Percentiles rank a stretch among this genome's conserved stretches.
These are phyloP conservation scores for Kickxella alabastrina DNA, from an alignment of 192 early-diverging fungal genomes.

Conservation along the genomic window DNA sequence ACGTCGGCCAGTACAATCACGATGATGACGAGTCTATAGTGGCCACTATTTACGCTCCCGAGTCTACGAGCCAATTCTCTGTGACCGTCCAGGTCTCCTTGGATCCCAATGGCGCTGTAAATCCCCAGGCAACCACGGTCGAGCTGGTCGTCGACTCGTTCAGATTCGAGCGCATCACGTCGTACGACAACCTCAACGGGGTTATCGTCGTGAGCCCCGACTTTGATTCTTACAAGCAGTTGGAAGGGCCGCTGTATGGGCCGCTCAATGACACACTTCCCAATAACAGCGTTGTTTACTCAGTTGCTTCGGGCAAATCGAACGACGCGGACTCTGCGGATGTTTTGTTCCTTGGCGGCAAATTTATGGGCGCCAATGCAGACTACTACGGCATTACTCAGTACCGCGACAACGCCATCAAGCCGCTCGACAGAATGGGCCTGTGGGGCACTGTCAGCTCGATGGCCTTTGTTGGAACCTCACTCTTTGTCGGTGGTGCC, in stretches of 20 bases:
- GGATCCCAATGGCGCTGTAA: conserved; percentile 7
- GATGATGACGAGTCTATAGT: conserved; percentile 45
- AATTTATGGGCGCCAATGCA: conserved; percentile 39
- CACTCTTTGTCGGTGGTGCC: conserved; percentile 39
- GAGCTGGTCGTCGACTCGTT: conserved; percentile 44
- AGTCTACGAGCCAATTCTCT: conserved; percentile 48
- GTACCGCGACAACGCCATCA: conserved; percentile 44
- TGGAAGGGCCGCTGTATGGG: conserved; percentile 31
- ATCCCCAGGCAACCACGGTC: conserved; percentile 18
- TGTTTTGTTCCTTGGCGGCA: conserved; percentile 59
- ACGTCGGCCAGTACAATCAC: conserved; percentile 48
- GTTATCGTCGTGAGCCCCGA: conserved; percentile 32
- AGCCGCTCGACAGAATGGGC: conserved; percentile 28
- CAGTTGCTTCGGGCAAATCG: conserved; percentile 29
- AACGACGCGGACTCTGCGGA: conserved; percentile 19
- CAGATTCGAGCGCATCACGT: conserved; percentile 34
- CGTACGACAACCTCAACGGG: conserved; percentile 40
- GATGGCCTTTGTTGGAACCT: conserved; percentile 24
- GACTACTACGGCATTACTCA: conserved; percentile 57
- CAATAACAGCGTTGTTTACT: conserved; percentile 49
- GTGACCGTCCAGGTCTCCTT: conserved; percentile 51
- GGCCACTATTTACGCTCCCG: conserved; percentile 50
- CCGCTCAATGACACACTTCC: conserved; percentile 41
- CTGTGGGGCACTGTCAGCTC: conserved; percentile 30
- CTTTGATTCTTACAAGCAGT: conserved; percentile 10